These are phyloP conservation scores for Lactarius psammicola DNA, from an alignment of 768 basidiomycete genomes.

Conservation along the genomic window DNA sequence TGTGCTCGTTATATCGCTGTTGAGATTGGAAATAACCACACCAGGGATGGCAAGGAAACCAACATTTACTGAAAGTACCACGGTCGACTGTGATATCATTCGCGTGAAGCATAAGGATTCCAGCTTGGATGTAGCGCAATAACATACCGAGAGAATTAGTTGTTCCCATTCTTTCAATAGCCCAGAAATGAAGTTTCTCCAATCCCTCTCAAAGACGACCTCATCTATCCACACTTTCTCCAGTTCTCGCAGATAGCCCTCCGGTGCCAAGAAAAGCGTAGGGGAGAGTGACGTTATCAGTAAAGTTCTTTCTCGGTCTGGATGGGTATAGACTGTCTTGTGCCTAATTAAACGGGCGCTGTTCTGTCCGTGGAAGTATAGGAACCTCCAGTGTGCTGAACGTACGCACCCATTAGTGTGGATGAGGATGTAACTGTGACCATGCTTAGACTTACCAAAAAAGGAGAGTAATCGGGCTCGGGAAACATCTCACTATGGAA, in stretches of 20 bases:
- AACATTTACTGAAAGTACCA: slow-evolving; percentile 37
- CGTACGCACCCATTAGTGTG: no score
- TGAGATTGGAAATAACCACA: slow-evolving; percentile 14
- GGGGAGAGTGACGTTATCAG: neutral
- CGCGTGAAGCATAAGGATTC: neutral
- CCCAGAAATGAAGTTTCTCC: neutral
- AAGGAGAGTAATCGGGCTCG: neutral
- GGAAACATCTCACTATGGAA: neutral
- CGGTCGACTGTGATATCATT: slow-evolving; percentile 31
- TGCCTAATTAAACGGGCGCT: neutral
- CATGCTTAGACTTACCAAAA: neutral
- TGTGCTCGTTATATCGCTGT: neutral
- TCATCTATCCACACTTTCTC: neutral
- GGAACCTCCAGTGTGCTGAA: neutral
- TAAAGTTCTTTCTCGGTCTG: neutral
- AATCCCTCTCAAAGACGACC: neutral
- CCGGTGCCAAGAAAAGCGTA: neutral
- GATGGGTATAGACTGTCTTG: neutral
- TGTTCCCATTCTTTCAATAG: neutral
- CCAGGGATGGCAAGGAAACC: slow-evolving; percentile 37
- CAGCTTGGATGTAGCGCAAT: neutral
- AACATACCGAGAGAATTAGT: neutral
- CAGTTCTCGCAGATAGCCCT: neutral
- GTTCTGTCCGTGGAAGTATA: neutral
- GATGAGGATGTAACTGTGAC: neutral